phyloP scores from a whole-genome alignment of 495 filamentous ascomycete species.

The Xylaria castorea region DNA sequence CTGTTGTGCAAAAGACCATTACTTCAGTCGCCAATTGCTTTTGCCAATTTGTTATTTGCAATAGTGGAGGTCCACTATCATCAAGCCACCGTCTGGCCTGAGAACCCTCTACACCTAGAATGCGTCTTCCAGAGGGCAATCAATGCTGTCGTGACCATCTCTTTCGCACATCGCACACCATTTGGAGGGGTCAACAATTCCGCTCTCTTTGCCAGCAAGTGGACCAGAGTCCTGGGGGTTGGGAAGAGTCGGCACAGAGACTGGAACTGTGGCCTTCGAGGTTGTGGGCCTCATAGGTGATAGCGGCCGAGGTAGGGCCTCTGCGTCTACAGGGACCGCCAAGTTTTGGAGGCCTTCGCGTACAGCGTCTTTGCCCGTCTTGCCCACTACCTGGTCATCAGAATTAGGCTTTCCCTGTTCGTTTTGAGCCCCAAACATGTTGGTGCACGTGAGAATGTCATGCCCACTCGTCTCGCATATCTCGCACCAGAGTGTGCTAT shows the following conservation, averaged over 20 bases:
- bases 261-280: conserved; percentile 10
- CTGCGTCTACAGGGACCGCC: conserved; percentile 44
- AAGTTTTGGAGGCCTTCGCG: conserved; percentile 54
- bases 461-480: conserved; percentile 94
- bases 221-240: conserved; percentile 74
- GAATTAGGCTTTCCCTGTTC: conserved; percentile 38
- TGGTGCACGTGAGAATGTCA: conserved; percentile 91
- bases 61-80: background rate
- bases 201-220: conserved; percentile 80
- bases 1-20: background rate
- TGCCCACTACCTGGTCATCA: conserved; percentile 30
- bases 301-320: conserved; percentile 57
- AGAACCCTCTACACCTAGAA: conserved; percentile 46
- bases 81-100: background rate
- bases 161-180: conserved; percentile 98
- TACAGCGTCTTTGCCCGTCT: conserved; percentile 53
- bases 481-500: conserved; percentile 85
- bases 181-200: conserved; percentile 79
- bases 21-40: background rate
- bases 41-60: background rate
- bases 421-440: conserved; percentile 71
- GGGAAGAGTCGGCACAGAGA: conserved; percentile 49
- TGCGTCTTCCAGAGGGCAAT: conserved; percentile 92
- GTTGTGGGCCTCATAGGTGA: conserved; percentile 55
- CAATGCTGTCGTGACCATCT: conserved; percentile 94